A percentile compares a stretch with the other conserved stretches of the same genome.
phyloP scores from a whole-genome alignment of 768 basidiomycete species.

The Trametopsis cervina region DNA sequence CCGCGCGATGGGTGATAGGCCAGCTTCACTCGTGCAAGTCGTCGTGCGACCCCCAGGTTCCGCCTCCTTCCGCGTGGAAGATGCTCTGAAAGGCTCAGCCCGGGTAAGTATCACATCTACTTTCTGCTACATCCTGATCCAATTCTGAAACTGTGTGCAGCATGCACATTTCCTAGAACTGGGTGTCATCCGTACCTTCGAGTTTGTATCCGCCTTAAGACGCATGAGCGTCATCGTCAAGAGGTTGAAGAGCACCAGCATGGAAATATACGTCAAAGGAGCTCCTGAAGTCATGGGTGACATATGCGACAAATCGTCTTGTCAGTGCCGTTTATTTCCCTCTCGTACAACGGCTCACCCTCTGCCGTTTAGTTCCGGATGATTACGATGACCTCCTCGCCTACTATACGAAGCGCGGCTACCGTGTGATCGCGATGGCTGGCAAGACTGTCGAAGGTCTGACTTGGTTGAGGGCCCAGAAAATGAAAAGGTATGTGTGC shows the following conservation, averaged over 20 bases:
- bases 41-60: conserved; percentile 96
- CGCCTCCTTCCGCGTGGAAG: conserved; percentile 83
- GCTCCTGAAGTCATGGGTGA: conserved; percentile 97
- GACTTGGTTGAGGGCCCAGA: conserved; percentile 96
- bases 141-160: conserved; percentile 32
- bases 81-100: conserved; percentile 78
- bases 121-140: conserved; percentile 8
- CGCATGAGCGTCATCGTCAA: conserved; percentile 99
- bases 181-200: conserved; percentile 93
- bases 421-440: conserved; percentile 96
- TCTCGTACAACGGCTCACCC: background rate
- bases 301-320: conserved; percentile 88
- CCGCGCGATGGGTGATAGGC: conserved; percentile 52
- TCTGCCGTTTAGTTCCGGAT: conserved; percentile 61
- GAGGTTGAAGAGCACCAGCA: conserved; percentile 84
- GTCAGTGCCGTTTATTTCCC: conserved; percentile 41
- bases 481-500: conserved; percentile 75
- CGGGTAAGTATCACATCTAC: conserved; percentile 43
- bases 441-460: conserved; percentile 92
- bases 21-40: conserved; percentile 89
- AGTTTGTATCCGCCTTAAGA: conserved; percentile 89
- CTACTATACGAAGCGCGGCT: conserved; percentile 95
- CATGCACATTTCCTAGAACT: conserved; percentile 96
- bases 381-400: conserved; percentile 95
- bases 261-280: conserved; percentile 99